Evolutionary conservation across 2,329 filamentous ascomycete genomes (phyloP).

Genomic region (Sclerotinia nivalis): DNA sequence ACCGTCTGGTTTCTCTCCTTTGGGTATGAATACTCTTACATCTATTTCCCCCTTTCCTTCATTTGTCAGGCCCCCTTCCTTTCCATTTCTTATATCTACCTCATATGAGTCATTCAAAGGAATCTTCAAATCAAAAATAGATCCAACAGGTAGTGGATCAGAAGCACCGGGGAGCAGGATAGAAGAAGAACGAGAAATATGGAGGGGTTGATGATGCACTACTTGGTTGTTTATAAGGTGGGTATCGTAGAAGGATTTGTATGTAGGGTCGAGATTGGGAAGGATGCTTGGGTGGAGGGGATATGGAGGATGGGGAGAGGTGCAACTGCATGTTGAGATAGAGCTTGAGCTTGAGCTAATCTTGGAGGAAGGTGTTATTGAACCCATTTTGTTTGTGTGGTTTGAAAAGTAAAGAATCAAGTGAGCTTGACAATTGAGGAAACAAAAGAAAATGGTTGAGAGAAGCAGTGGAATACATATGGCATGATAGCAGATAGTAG

Average conservation of each 20-base stretch:
- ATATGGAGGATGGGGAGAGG: slow-evolving; percentile 35
- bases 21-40: slow-evolving; percentile 54
- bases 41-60: slow-evolving; percentile 49
- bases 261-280: slow-evolving; percentile 34
- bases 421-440: not conserved
- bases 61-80: slow-evolving; percentile 40
- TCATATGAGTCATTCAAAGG: not conserved
- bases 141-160: slow-evolving; percentile 48
- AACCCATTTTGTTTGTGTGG: not conserved
- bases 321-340: not conserved
- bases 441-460: not conserved
- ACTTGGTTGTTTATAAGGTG: slow-evolving; percentile 42
- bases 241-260: slow-evolving; percentile 36
- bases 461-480: not conserved
- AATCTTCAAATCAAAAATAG: slow-evolving; percentile 32
- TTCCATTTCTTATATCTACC: too few species aligned
- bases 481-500: not conserved
- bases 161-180: slow-evolving; percentile 55
- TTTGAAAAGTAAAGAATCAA: not conserved
- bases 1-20: slow-evolving; percentile 44
- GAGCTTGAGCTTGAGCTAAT: not conserved
- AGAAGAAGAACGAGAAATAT: slow-evolving; percentile 52
- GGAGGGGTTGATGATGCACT: slow-evolving; percentile 56
- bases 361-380: not conserved
- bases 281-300: slow-evolving; percentile 35